Percentiles rank a stretch among this genome's conserved stretches.
Evolutionary conservation across 1,284 basidiomycete species (phyloP).

Genomic region (Cutaneotrichosporon cyanovorans): DNA sequence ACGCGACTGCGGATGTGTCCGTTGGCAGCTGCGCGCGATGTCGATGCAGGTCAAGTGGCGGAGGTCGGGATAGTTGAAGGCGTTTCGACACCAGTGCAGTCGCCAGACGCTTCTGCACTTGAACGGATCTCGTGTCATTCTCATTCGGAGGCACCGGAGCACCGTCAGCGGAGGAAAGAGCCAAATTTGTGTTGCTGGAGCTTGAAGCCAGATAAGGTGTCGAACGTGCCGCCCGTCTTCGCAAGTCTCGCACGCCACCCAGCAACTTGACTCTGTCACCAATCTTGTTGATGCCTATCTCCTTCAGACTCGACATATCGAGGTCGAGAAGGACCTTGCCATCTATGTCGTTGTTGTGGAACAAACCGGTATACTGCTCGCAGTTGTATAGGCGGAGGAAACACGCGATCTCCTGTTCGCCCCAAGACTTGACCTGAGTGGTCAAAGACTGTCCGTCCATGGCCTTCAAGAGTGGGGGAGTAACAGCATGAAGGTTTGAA

Average conservation of each 20-base stretch:
- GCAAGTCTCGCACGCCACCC: constrained; percentile 69
- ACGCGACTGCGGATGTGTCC: not conserved
- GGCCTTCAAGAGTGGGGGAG: constrained; percentile 30
- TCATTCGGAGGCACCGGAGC: not conserved
- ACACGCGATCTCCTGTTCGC: constrained; percentile 24
- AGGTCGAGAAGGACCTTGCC: constrained; percentile 82
- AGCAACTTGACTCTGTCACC: constrained; percentile 81
- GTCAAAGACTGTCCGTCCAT: constrained; percentile 24
- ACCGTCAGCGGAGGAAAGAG: not conserved
- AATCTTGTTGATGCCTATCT: constrained; percentile 78
- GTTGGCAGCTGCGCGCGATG: not conserved
- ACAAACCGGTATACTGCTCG: constrained; percentile 58
- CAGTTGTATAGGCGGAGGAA: constrained; percentile 52
- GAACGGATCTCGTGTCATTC: constrained; percentile 3
- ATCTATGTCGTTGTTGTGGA: constrained; percentile 76
- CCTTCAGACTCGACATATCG: constrained; percentile 73
- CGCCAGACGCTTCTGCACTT: constrained; percentile 13
- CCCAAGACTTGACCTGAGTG: constrained; percentile 36
- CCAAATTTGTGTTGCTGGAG: not conserved
- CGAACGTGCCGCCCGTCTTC: constrained; percentile 46
- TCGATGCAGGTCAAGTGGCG: constrained; percentile 17
- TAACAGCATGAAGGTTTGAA: constrained; percentile 18
- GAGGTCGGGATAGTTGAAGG: constrained; percentile 22
- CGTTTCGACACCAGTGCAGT: constrained; percentile 12
- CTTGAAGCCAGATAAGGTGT: not conserved